A percentile compares a stretch with the other conserved stretches of the same genome.
phyloP scores from a whole-genome alignment of 495 filamentous ascomycete genomes.

The Talaromyces adpressus region DNA sequence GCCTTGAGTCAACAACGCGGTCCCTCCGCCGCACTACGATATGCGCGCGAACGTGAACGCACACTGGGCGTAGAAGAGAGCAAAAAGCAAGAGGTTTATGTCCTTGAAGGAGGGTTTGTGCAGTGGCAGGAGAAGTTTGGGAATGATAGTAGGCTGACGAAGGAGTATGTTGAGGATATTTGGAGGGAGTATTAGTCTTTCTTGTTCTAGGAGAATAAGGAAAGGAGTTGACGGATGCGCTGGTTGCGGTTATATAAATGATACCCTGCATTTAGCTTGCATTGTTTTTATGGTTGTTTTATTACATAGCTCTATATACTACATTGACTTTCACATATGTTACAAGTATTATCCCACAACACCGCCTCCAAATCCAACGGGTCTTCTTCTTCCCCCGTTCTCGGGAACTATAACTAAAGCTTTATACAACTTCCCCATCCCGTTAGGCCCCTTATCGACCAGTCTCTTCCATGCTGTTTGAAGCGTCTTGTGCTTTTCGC shows the following conservation, averaged over 20 bases:
- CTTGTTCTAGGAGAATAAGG: background rate
- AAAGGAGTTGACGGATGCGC: background rate
- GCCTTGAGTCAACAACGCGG: conserved; percentile 81
- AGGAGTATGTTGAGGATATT: conserved; percentile 77
- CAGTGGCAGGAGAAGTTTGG: conserved; percentile 87
- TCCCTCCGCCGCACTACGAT: conserved; percentile 37
- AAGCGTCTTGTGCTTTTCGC: conserved; percentile 49
- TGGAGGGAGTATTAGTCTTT: conserved; percentile 59
- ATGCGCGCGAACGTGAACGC: conserved; percentile 34
- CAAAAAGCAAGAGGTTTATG: conserved; percentile 62
- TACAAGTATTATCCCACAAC: conserved; percentile 24
- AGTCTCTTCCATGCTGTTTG: conserved; percentile 70
- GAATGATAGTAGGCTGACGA: conserved; percentile 71
- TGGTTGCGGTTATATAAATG: background rate
- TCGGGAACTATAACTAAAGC: conserved; percentile 85
- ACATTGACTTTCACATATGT: background rate
- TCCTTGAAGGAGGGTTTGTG: conserved; percentile 82
- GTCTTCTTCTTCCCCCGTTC: conserved; percentile 60
- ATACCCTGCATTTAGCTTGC: background rate
- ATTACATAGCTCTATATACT: background rate
- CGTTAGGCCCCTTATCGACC: conserved; percentile 66
- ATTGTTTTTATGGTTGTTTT: background rate
- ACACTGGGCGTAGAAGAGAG: conserved; percentile 25
- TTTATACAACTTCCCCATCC: conserved; percentile 94
- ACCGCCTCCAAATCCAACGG: conserved; percentile 88